Evolutionary conservation across 2,329 filamentous ascomycete genomes (phyloP), one percentile per base, ranked within the genome.

Genomic region (Colletotrichum zoysiae): DNA sequence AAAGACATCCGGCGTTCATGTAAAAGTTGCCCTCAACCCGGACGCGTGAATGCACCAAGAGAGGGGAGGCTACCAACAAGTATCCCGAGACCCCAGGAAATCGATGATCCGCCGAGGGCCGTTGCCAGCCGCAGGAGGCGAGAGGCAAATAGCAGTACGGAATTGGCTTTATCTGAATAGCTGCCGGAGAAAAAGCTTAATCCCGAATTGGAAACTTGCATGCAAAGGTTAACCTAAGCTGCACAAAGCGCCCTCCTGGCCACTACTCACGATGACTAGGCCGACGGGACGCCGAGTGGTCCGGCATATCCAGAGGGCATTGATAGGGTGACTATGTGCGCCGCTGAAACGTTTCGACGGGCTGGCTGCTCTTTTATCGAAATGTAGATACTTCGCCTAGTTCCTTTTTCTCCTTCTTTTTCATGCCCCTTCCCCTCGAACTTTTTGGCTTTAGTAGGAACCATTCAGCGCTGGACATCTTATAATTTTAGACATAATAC

Each of bases 301-400:
- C 65, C 58, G 64, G 57, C 68, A 50, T 26, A 5, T 42, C 50
- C 40, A 56, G 56, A 55, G 23, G 18, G 35, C 18, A 20, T 23
- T 51, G 5, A 51, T 7, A 23, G 38, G 42, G 62, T 67, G 42
- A 46, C 64, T 44, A 58, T 33, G 26, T 23, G 51, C 57, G 62
- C 64, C 51, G 64, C 64, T 58, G 9, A 58, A 67, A 59, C 23
- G 42, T 62, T 68, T 63, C 23, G 26, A 63, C 40, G 9, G 64
- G 57, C 50, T 62, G 51, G 64, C 16, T 44, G 20, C 44, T 20
- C 8, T 60, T 55, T 35, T n/a, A 26, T 14, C 18, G 11, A 58
- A 51, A 0, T 9, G 33, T 44, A 62, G 57, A 46, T 51, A 14
- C 16, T 18, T 63, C 14, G 42, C 12, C 58, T 55, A 30, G 58